Base-by-base conservation (phyloP, 768 basidiomycete genomes). In the Calvatia gigantea region DNA sequence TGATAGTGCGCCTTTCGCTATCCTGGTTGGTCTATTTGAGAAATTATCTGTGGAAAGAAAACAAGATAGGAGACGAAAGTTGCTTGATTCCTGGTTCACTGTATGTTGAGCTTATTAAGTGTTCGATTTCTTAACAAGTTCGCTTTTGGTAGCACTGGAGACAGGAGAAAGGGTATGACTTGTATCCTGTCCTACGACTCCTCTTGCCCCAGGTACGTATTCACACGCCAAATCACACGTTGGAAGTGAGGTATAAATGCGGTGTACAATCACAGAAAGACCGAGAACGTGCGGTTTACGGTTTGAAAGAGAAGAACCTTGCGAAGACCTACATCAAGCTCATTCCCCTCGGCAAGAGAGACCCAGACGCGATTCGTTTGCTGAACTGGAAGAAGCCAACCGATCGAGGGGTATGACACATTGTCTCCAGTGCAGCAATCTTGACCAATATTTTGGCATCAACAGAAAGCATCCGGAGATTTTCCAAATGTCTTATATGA, bases 251-350 rank as follows among this genome's bases (percentile, higher is more conserved):
- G 14, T 6, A 19, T 42, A 21, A 21, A 7, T 21, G 17, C 25
- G 39, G 11, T 21, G 41, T 23, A n/a, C n/a, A n/a, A n/a, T 23
- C 41, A 19, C 68, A 98, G 94, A 91, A 97, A 82, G 97, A 98
- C 67, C 81, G 88, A 31, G 93, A 98, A 59, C 85, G 97, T 51
- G 82, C 91, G 0, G 86, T 94, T 0, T 99, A 98, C 69, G 91
- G 94, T 12, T 70, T 97, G 61, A 99, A 99, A 68, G 97, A 99
- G 74, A 90, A 89, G 72, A 91, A 89, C 65, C 74, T 99, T 2
- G 95, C 94, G 4, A 98, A 94, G 69, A 85, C 84, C 8, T 97
- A 95, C 67, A 92, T 96, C 73, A 86, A 89, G 58, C 79, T 95
- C 2, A 89, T 98, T 32, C 91, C 91, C 1, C 76, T 99, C 2